Evolutionary conservation across 306 rosid species (phyloP).

Genomic region (Betula pendula): DNA sequence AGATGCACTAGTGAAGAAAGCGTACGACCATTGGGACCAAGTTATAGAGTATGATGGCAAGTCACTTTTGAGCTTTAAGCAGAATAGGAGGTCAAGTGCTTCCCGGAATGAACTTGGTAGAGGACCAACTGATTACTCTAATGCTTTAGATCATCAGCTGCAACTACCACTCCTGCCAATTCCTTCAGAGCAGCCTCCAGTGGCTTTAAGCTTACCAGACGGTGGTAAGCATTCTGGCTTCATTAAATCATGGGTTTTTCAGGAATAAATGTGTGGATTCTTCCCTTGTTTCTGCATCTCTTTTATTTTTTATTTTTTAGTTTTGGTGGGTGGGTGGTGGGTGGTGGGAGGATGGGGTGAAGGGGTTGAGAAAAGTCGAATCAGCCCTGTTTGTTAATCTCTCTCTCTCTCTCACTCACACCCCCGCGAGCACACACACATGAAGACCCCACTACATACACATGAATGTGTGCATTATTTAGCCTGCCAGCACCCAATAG

Average conservation of each 20-base stretch:
- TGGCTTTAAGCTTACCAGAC: constrained; percentile 52
- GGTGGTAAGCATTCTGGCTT: constrained; percentile 53
- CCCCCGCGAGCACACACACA: neutral
- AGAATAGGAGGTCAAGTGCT: constrained; percentile 39
- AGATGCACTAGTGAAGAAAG: constrained; percentile 88
- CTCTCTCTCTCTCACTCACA: neutral
- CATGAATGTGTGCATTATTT: constrained; percentile 14
- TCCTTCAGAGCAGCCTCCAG: constrained; percentile 57
- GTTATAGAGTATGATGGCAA: constrained; percentile 92
- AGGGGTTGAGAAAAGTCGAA: neutral
- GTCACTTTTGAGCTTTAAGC: constrained; percentile 59
- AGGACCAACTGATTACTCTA: constrained; percentile 44
- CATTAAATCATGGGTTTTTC: constrained; percentile 7
- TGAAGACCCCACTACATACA: neutral
- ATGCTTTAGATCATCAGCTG: constrained; percentile 55
- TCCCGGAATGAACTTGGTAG: constrained; percentile 56
- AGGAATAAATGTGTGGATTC: neutral
- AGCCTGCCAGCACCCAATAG: constrained; percentile 4
- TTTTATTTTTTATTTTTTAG: neutral
- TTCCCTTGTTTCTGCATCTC: constrained; percentile 1
- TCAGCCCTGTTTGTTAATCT: neutral
- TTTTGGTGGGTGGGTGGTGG: neutral
- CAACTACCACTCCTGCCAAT: constrained; percentile 43
- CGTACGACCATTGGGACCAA: constrained; percentile 91
- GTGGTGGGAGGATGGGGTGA: neutral